Base-by-base conservation (phyloP, 2,329 filamentous ascomycete species). In the Xylaria sp. region DNA sequence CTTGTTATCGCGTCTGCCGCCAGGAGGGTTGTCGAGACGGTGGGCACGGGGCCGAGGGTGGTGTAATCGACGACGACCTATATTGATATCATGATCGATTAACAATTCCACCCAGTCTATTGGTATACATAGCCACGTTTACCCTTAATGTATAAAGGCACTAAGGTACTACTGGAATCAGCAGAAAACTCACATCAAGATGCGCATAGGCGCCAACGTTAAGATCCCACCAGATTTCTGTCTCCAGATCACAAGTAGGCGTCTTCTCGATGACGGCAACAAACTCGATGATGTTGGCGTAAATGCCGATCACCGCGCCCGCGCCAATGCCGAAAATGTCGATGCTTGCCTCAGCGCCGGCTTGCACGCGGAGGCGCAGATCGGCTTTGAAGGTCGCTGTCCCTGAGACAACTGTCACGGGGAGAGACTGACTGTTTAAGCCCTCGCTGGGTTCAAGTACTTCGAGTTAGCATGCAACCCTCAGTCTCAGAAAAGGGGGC, bases 41-140 rank as follows among this genome's bases (percentile, higher is more conserved):
- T 65, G n/a, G 63, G 63, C 23, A 63, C 63, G n/a, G 51, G 63
- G 15, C 63, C 63, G 14, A 60, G 55, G 0, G 60, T 65, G 14
- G 51, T 59, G 21, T 63, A 63, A 54, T 65, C 63, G 6, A 65
- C 60, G 3, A 65, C 63, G 35, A 65, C 55, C 60, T 65, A 31
- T 55, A 5, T 50, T 12, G 31, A n/a, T 17, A 28, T 28, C 55
- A 37, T 15, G 12, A 3, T 8, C 9, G 2, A n/a, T 51, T 19
- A 57, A 37, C 42, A 9, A 11, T 9, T 15, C n/a, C 37, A 23
- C 15, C 35, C 31, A 1, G 28, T 31, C 28, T 31, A 31, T 9
- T 31, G 28, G 9, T 31, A 4, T 8, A 33, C 31, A n/a, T 31
- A 25, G 15, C 9, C 9, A 50, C 8, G 12, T n/a, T 9, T 6